Base-by-base conservation (phyloP, 2,329 filamentous ascomycete species). In the Fonsecaea nubica region DNA sequence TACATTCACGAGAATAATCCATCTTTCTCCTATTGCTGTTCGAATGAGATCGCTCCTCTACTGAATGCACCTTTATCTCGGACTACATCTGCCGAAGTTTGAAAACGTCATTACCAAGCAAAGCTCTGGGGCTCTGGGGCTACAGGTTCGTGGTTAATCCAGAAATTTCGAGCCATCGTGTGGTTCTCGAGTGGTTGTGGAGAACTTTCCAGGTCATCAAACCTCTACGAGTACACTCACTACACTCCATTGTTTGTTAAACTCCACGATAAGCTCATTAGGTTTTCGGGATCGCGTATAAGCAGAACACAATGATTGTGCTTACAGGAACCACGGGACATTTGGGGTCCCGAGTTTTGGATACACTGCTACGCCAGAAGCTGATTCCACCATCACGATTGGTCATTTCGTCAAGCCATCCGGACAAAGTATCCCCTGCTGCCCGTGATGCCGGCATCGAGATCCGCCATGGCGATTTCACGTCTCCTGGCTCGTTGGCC, bases 381-480 rank as follows among this genome's bases (percentile, higher is more conserved):
- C 61, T 69, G 3, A 75, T 83, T 30, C 78, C 81, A n/a, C 72
- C 80, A 60, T 75, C 80, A 25, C 75, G 81, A 54, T 73, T 87
- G 69, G 74, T 84, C 67, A 79, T 85, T 40, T 80, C 85, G 68
- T 80, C 79, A 21, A 80, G 83, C 38, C 75, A 77, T 21, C 80
- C 82, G 0, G 77, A 80, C 40, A 83, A 82, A 62, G 69, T 77
- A 48, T 80, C 76, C 45, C 76, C 71, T 68, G 67, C 70, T 64
- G 80, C 75, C 67, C 79, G 76, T 66, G 69, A 81, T 6, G 75
- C 77, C 18, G 82, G 83, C 30, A 81, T 85, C 38, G 76, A 78
- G 2, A 83, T 86, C 57, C 84, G 85, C 1, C 76, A 80, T 62
- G 85, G 84, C 4, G 80, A 83, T 68, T 88, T 85, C 72, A 83